Conservation (phyloP, 805 yeast species). For the Metschnikowia koreensis region DNA sequence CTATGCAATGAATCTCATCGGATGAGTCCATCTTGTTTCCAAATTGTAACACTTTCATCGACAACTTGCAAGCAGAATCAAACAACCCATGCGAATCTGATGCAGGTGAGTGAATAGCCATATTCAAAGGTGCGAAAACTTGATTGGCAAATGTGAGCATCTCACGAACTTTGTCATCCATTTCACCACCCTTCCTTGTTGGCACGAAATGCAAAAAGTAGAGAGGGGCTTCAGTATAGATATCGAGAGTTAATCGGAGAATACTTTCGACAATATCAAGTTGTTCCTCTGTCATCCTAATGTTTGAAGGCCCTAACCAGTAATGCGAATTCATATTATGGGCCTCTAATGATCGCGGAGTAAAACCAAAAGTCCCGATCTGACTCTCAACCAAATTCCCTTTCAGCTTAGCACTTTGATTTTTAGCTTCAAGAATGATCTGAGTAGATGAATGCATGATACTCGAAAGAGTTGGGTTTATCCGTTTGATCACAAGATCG, state of each 20-base stretch:
- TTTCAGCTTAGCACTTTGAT: background rate
- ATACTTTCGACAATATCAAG: conserved; percentile 23
- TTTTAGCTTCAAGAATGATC: background rate
- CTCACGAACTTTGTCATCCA: conserved; percentile 4
- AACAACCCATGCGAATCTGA: conserved; percentile 24
- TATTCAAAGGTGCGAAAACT: conserved; percentile 25
- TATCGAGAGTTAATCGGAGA: conserved; percentile 30
- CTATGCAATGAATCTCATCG: conserved; percentile 9
- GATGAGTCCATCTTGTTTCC: conserved; percentile 10
- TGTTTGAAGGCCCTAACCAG: conserved; percentile 6
- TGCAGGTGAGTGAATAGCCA: conserved; percentile 22
- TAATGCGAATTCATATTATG: background rate
- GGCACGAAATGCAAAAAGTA: conserved; percentile 23
- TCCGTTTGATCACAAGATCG: conserved; percentile 22
- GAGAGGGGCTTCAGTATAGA: conserved; percentile 34
- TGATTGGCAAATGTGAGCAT: conserved; percentile 24
- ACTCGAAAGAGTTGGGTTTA: conserved; percentile 23
- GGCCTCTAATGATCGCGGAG: background rate
- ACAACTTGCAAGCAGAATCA: conserved; percentile 34
- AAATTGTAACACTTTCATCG: conserved; percentile 28
- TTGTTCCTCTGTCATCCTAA: background rate
- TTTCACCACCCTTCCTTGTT: background rate
- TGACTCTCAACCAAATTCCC: background rate
- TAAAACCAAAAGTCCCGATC: background rate
- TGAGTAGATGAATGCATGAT: conserved; percentile 10